Conservation (phyloP, 257 asterid species). For the Solanum etuberosum region DNA sequence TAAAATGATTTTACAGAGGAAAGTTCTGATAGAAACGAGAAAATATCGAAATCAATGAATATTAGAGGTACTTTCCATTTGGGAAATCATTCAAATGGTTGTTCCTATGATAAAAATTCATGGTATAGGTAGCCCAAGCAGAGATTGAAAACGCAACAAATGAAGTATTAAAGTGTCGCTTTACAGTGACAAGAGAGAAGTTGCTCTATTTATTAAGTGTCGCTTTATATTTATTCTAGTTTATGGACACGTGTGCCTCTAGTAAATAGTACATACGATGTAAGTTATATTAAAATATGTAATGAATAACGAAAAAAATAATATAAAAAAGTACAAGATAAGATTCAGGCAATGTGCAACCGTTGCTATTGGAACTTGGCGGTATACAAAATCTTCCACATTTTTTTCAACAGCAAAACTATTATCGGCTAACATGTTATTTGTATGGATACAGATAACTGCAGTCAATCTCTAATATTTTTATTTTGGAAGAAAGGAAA, state of each 20-base stretch:
- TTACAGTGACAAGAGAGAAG: not conserved
- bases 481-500: too few species aligned
- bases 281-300: too few species aligned
- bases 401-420: not conserved
- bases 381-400: too few species aligned
- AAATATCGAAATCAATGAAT: not conserved
- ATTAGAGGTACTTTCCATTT: not conserved
- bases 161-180: not conserved
- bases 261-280: too few species aligned
- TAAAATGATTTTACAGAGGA: not conserved
- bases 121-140: not conserved
- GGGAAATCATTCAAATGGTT: not conserved
- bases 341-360: too few species aligned
- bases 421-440: not conserved
- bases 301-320: too few species aligned
- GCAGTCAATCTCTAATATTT: too few species aligned
- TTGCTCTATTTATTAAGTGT: not conserved
- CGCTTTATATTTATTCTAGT: too few species aligned
- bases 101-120: not conserved
- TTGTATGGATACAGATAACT: not conserved
- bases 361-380: too few species aligned
- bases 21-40: not conserved
- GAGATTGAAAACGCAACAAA: not conserved
- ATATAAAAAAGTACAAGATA: too few species aligned
- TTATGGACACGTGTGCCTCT: too few species aligned